Base-by-base conservation (phyloP, 1,284 basidiomycete genomes). In the Polyporus tsugae region DNA sequence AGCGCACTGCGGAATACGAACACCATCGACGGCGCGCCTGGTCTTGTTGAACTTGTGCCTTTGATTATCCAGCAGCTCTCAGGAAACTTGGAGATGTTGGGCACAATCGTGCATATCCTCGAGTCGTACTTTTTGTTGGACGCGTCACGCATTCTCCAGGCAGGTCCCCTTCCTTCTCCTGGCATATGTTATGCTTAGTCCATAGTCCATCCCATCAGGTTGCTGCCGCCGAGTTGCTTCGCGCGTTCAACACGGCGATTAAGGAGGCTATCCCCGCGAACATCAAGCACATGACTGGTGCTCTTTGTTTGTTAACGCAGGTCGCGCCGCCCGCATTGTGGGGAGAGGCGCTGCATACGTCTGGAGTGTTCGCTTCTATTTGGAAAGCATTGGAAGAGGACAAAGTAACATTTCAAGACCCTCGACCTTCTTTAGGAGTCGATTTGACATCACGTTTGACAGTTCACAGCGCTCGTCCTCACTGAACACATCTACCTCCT, bases 91-190 rank as follows among this genome's bases (percentile, higher is more conserved):
- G 95, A 97, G 75, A 77, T 95, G 29, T 80, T 95, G 19, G 87
- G 89, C n/a, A 89, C 85, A 67, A 84, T 91, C 35, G 86, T 89
- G 10, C 81, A 81, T 63, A 86, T 97, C 46, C 75, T 95, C n/a
- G 93, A 95, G 77, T 93, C 93, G 1, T 97, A 96, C 78, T 81
- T 94, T 65, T 78, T 97, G 10, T 83, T 95, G 5, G 93, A 95
- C 77, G 89, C 89, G 0, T 67, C 80, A n/a, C 79, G 83, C 6
- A 82, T 97, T 62, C 78, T 94, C 44, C 88, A 92, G 85, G 95
- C 95, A 69, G 68, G 82, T 75, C 13, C 10, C 42, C 19, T 42
- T 53, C 17, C 29, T 19, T 6, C 2, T 22, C 44, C 29, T 35
- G 19, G n/a, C 42, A 9, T 9, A 11, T 33, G 6, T 49, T 49